These are phyloP conservation scores for Pleurotus eryngii DNA, from an alignment of 768 basidiomycete genomes.

Conservation along the genomic window DNA sequence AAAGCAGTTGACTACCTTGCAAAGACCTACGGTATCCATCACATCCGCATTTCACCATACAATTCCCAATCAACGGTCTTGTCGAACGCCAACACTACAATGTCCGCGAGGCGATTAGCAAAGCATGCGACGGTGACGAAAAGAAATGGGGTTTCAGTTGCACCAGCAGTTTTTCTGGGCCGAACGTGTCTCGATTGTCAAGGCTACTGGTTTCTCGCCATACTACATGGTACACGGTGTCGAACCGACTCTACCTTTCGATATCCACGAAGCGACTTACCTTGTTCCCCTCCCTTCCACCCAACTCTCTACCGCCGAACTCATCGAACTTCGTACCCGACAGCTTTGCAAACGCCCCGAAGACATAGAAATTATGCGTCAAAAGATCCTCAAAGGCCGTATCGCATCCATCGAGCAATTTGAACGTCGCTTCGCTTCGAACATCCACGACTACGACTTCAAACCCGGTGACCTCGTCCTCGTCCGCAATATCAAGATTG, in stretches of 20 bases:
- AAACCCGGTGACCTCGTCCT: constrained; percentile 23
- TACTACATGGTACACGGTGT: constrained; percentile 30
- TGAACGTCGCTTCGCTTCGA: constrained; percentile 6
- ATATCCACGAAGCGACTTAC: constrained; percentile 20
- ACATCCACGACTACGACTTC: constrained; percentile 23
- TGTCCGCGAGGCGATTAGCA: constrained; percentile 25
- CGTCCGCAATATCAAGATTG: constrained; percentile 22
- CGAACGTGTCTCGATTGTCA: constrained; percentile 25
- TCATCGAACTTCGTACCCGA: constrained; percentile 9
- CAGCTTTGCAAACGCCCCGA: constrained; percentile 15
- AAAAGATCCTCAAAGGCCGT: constrained; percentile 7
- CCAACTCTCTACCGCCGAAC: constrained; percentile 9
- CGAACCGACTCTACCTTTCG: constrained; percentile 30
- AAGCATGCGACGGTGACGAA: constrained; percentile 20
- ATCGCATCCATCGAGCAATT: constrained; percentile 10
- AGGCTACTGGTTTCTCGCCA: constrained; percentile 29
- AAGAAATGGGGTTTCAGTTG: constrained; percentile 29
- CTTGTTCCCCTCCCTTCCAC: constrained; percentile 3
- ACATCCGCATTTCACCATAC: constrained; percentile 37
- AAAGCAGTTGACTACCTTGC: constrained; percentile 19
- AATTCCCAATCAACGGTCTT: constrained; percentile 34
- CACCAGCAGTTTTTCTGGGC: constrained; percentile 28
- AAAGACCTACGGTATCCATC: constrained; percentile 27
- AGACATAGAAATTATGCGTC: constrained; percentile 9
- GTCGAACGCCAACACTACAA: constrained; percentile 17